Conservation (phyloP, 352 stramenopile species). For the Phytophthora citricola region DNA sequence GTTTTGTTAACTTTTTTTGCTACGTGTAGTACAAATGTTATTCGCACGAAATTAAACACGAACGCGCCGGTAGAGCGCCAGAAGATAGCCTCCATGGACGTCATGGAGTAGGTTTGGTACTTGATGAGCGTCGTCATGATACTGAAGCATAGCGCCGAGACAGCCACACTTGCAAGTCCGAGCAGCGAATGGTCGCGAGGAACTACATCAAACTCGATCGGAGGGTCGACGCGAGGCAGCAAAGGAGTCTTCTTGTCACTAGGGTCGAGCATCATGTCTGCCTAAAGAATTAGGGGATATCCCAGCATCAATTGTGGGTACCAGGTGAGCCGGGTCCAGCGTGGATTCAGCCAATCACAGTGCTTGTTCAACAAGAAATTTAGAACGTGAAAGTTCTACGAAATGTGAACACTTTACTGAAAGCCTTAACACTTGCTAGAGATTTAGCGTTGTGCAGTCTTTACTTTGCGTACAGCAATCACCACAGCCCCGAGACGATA, state of each 20-base stretch:
- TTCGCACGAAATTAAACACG: constrained; percentile 50
- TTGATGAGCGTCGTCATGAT: background rate
- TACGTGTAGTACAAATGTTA: background rate
- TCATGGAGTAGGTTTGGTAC: constrained; percentile 27
- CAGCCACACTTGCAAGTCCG: constrained; percentile 56
- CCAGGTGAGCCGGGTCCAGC: constrained; percentile 3
- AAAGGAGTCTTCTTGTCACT: background rate
- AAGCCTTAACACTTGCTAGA: no score
- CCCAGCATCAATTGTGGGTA: background rate
- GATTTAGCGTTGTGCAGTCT: constrained; percentile 12
- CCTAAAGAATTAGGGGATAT: no score
- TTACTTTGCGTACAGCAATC: constrained; percentile 53
- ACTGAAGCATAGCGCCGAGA: constrained; percentile 71
- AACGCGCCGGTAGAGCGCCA: constrained; percentile 59
- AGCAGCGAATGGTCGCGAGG: constrained; percentile 47
- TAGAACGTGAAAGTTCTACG: background rate
- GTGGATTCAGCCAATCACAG: background rate
- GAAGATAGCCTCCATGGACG: constrained; percentile 72
- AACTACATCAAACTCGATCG: background rate
- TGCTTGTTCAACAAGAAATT: background rate
- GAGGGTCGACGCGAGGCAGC: background rate
- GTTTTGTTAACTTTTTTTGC: no score
- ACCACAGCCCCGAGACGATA: constrained; percentile 51
- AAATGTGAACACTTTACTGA: background rate
- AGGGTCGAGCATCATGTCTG: background rate